Percentiles rank a stretch among this genome's conserved stretches.
These are phyloP conservation scores for Mycena metata DNA, from an alignment of 768 basidiomycete species.

Conservation along the genomic window DNA sequence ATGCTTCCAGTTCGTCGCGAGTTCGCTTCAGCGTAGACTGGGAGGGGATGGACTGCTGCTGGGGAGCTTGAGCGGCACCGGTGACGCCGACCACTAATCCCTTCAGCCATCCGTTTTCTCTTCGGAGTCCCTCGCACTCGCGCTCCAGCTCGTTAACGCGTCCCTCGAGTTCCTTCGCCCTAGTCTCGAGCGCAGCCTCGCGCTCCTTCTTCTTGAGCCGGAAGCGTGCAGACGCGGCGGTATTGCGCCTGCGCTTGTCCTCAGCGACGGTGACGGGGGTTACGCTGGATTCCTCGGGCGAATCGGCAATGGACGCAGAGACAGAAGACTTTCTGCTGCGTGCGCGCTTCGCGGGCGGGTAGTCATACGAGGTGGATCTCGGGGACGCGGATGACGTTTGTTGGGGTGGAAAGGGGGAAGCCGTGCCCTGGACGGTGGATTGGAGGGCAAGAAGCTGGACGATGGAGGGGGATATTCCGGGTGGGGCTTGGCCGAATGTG, in stretches of 20 bases:
- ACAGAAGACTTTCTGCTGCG: slow-evolving; percentile 68
- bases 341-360: slow-evolving; percentile 64
- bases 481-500: slow-evolving; percentile 47
- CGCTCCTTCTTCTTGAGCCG: slow-evolving; percentile 96
- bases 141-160: slow-evolving; percentile 87
- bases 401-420: slow-evolving; percentile 42
- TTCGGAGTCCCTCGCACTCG: slow-evolving; percentile 88
- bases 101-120: slow-evolving; percentile 95
- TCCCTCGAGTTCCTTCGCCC: slow-evolving; percentile 86
- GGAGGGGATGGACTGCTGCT: slow-evolving; percentile 30
- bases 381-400: slow-evolving; percentile 38
- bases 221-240: slow-evolving; percentile 93
- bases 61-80: slow-evolving; percentile 68
- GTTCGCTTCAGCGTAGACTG: slow-evolving; percentile 48
- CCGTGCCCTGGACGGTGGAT: slow-evolving; percentile 50
- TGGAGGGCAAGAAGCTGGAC: slow-evolving; percentile 80
- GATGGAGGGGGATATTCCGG: slow-evolving; percentile 65
- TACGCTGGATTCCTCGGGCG: slow-evolving; percentile 45
- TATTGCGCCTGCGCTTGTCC: slow-evolving; percentile 95
- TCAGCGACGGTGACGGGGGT: slow-evolving; percentile 69
- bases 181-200: slow-evolving; percentile 88
- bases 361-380: slow-evolving; percentile 47
- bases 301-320: slow-evolving; percentile 50
- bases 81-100: slow-evolving; percentile 91
- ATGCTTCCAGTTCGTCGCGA: slow-evolving; percentile 47